Conservation (phyloP, 2,329 filamentous ascomycete species). For the Elsinoe perseae region DNA sequence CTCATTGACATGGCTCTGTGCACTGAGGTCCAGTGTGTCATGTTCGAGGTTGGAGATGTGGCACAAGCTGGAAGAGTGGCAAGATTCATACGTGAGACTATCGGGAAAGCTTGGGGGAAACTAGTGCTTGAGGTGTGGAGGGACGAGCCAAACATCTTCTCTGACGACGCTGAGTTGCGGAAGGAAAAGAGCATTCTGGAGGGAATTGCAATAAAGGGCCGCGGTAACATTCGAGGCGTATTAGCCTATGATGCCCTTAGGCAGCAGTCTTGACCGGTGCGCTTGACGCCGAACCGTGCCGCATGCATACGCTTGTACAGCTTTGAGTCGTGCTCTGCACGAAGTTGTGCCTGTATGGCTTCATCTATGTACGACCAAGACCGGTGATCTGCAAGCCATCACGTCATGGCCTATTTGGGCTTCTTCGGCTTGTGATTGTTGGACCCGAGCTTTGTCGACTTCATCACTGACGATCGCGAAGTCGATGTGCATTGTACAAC, state of each 20-base stretch:
- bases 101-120: constrained; percentile 27
- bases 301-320: too few species aligned
- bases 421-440: too few species aligned
- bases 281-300: too few species aligned
- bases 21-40: constrained; percentile 45
- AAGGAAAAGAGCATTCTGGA: neutral
- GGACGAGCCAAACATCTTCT: constrained; percentile 50
- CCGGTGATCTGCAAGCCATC: too few species aligned
- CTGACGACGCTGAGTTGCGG: constrained; percentile 21
- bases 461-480: too few species aligned
- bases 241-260: neutral
- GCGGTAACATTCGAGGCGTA: constrained; percentile 3
- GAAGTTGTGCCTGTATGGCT: too few species aligned
- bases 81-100: constrained; percentile 34
- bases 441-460: too few species aligned
- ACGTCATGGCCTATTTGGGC: too few species aligned
- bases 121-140: constrained; percentile 59
- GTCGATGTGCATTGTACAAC: too few species aligned
- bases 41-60: constrained; percentile 66
- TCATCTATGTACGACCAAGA: too few species aligned
- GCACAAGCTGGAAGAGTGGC: constrained; percentile 60
- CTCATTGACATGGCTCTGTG: constrained; percentile 49
- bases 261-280: too few species aligned
- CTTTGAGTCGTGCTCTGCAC: too few species aligned
- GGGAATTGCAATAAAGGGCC: neutral